Evolutionary conservation across 116 monocot genomes (phyloP).

Genomic region (Iris pallida): DNA sequence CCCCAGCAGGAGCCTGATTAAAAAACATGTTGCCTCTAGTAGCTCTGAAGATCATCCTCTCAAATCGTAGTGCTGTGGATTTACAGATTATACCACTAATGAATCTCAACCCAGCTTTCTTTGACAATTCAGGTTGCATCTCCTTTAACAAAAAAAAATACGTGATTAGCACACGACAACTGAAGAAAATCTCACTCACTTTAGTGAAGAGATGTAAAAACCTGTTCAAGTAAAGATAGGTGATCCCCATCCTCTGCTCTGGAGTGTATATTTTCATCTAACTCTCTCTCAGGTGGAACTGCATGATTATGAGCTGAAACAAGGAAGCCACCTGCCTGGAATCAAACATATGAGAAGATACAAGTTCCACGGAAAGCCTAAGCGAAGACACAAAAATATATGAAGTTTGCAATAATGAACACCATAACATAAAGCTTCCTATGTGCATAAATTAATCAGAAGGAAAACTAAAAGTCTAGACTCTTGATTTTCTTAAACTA

Average conservation of each 20-base stretch:
- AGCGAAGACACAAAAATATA: not conserved
- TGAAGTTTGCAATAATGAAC: not conserved
- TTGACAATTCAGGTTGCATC: conserved; percentile 49
- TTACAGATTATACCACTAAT: conserved; percentile 94
- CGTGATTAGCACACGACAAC: conserved; percentile 11
- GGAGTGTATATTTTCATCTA: conserved; percentile 75
- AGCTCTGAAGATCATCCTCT: conserved; percentile 97
- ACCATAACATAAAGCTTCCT: not conserved
- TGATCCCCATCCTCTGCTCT: conserved; percentile 39
- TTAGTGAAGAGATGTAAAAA: conserved; percentile 13
- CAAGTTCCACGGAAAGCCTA: not conserved
- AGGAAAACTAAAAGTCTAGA: no score
- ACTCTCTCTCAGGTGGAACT: conserved; percentile 63
- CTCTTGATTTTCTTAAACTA: no score
- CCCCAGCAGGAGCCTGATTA: conserved; percentile 89
- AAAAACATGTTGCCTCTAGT: conserved; percentile 99
- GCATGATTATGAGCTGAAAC: conserved; percentile 67
- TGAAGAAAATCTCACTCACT: conserved; percentile 5
- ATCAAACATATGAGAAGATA: conserved; percentile 36
- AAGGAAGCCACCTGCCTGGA: conserved; percentile 97
- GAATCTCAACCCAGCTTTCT: conserved; percentile 81
- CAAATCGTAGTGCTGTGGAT: conserved; percentile 73
- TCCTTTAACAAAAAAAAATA: conserved; percentile 23
- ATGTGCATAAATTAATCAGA: no score
- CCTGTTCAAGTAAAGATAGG: conserved; percentile 85